Base-by-base conservation (phyloP, 768 basidiomycete species). In the Lactarius hengduanensis region DNA sequence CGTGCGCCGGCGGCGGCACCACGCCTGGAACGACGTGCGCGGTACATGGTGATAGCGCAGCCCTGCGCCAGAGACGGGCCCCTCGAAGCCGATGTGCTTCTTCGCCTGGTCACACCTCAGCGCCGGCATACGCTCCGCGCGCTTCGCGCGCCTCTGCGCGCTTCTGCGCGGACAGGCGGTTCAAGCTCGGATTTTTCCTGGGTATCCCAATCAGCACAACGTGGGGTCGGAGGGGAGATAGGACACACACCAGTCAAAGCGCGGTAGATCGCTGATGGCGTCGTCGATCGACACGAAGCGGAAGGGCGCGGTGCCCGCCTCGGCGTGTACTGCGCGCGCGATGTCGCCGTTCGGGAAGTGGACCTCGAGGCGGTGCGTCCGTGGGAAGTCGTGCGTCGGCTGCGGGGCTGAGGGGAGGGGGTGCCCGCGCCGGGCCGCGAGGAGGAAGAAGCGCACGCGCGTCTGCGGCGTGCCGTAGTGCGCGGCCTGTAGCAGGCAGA, bases 261-360 rank as follows among this genome's bases (percentile, higher is more conserved):
- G 80, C 3, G 84, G 86, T 10, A 94, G 78, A 73, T 94, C 92
- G 3, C 81, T 78, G 58, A 93, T 91, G 1, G 91, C 90, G 72
- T 92, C 90, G 26, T 83, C 81, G 50, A 92, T 82, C 0, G 84
- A 83, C 26, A 92, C 84, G 69, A 78, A 78, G 9, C 64, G 66
- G 64, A 72, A 70, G 0, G 83, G 82, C 1, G 86, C 86, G 2
- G 79, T 80, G 0, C 90, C 90, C 26, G 70, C 65, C 4, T 75
- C 71, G 0, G 80, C 78, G 15, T 76, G 77, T 20, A 90, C 82
- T 0, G 85, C 83, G 3, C 69, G 71, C 32, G 86, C 74, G 1
- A 64, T 60, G 13, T 76, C 63, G 1, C 77, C 80, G 38, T 80
- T 79, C 3, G 82, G 78, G 40, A 87, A 74, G 56, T 79, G 83